phyloP scores from a whole-genome alignment of 176 grass and related monocot species.

The Cenchrus fungigraminus region DNA sequence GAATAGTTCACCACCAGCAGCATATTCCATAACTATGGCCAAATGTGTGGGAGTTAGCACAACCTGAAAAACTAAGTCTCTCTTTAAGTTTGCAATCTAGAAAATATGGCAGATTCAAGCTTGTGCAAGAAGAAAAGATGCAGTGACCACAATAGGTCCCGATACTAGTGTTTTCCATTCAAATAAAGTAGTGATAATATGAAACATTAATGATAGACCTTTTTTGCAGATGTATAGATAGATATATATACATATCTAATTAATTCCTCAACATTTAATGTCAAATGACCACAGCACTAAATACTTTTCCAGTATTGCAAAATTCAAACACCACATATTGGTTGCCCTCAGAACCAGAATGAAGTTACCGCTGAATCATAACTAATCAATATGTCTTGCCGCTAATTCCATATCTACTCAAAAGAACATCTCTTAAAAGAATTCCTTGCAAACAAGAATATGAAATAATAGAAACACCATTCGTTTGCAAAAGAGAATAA shows the following conservation, averaged over 20 bases:
- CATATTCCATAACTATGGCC: conserved; percentile 99
- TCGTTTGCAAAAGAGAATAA: not conserved
- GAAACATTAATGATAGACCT: not conserved
- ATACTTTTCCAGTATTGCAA: not conserved
- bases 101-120: conserved; percentile 25
- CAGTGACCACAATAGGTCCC: not conserved
- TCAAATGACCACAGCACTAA: not conserved
- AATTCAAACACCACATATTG: not conserved
- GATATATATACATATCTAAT: not conserved
- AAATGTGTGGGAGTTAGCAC: conserved; percentile 97
- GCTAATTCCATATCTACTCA: not conserved
- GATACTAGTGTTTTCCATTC: not conserved
- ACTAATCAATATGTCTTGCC: not conserved
- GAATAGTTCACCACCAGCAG: conserved; percentile 95
- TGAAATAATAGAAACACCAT: not conserved
- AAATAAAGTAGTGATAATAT: not conserved
- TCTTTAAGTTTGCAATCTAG: conserved; percentile 40
- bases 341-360: not conserved
- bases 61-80: conserved; percentile 76
- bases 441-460: conserved; percentile 25
- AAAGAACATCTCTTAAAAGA: not conserved
- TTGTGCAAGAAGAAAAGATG: not conserved
- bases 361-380: not conserved
- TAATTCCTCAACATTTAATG: not conserved
- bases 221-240: not conserved